Evolutionary conservation across 345 rosid genomes (phyloP).

Genomic region (Gossypium thurberi): DNA sequence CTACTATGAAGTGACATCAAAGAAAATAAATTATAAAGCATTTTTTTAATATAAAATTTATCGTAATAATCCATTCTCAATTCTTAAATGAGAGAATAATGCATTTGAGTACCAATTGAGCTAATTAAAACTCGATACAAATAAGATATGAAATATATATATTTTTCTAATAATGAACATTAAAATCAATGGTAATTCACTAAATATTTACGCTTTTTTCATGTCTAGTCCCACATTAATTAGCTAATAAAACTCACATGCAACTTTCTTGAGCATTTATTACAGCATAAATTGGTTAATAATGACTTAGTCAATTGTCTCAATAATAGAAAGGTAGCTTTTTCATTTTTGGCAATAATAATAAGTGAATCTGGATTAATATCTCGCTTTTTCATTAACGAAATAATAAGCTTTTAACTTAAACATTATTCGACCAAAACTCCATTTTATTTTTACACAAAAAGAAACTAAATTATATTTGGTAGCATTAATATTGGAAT

Average conservation of each 20-base stretch:
- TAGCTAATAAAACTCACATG: background rate
- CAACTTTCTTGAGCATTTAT: background rate
- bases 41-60: too few species aligned
- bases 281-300: background rate
- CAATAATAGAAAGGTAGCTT: background rate
- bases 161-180: too few species aligned
- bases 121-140: too few species aligned
- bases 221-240: background rate
- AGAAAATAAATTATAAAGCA: too few species aligned
- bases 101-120: fast-evolving
- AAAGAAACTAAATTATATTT: background rate
- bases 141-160: too few species aligned
- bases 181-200: too few species aligned
- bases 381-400: too few species aligned
- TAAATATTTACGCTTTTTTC: background rate
- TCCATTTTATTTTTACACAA: background rate
- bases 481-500: background rate
- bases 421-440: too few species aligned
- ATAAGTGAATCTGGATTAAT: background rate
- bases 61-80: too few species aligned
- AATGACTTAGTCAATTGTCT: background rate
- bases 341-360: background rate
- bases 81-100: too few species aligned
- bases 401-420: too few species aligned
- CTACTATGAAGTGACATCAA: too few species aligned